Base-by-base conservation (phyloP, 805 yeast species). In the Kuraishia cidri region DNA sequence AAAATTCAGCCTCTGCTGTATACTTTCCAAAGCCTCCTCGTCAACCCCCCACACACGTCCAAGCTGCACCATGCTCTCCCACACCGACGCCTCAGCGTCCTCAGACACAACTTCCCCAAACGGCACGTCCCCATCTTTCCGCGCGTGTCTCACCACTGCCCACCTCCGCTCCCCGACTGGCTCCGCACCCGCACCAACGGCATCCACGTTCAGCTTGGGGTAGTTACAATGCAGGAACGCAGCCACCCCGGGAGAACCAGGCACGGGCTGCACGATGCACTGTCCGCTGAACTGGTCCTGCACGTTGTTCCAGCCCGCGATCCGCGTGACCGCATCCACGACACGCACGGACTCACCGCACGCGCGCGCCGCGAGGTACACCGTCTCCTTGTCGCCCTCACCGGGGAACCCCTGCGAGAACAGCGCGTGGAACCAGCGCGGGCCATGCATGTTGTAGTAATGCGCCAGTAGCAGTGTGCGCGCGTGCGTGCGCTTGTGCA, bases 321-420 rank as follows among this genome's bases (percentile, higher is more conserved):
- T 51, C 26, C 52, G 47, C 5, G 60, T 52, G 31, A 44, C 50
- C 8, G 42, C 39, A 7, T 7, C 9, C 13, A 29, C 23, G 18
- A 29, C 9, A 30, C 36, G 52, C 3, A 50, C 43, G 2, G 45
- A 45, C 29, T 54, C 60, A 6, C 41, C 41, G 5, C 47, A 39
- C 8, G 46, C 76, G 34, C 66, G 62, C 3, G 86, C 83, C 2
- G 85, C 87, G 7, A 80, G 73, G 26, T 75, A 68, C 42, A 78
- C 79, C 0, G 90, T 79, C 46, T 81, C 90, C 48, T 81, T 80
- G 47, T 81, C 90, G 33, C 90, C 88, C 58, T 80, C 82, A 18
- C 90, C 90, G 1, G 85, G 77, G 18, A 74, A 64, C 4, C 85
- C 85, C 47, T 79, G 88, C 0, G 84, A 70, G 41, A 81, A 61